Percentiles rank a stretch among this genome's conserved stretches.
Conservation (phyloP, 345 rosid genomes). For the Eucalyptus cladocalyx region DNA sequence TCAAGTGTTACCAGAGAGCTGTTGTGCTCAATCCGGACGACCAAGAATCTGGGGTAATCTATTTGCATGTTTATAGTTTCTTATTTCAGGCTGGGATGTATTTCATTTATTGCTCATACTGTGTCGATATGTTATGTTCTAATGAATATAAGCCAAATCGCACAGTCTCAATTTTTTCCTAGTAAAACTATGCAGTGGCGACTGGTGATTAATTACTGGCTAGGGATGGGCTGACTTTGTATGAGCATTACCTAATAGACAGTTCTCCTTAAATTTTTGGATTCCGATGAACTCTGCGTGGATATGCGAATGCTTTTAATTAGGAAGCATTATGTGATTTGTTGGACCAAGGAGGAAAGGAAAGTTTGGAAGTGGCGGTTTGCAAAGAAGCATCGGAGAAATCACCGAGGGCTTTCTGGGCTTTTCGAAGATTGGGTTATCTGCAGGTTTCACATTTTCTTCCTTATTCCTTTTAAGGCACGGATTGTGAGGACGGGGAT, state of each 20-base stretch:
- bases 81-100: neutral
- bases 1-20: slow-evolving; percentile 90
- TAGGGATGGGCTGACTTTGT: neutral
- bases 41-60: slow-evolving; percentile 46
- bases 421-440: slow-evolving; percentile 73
- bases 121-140: neutral
- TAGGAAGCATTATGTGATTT: slow-evolving; percentile 78
- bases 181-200: neutral
- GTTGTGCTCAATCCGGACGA: slow-evolving; percentile 55
- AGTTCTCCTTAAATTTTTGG: neutral
- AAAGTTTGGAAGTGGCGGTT: slow-evolving; percentile 51
- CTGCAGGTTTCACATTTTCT: slow-evolving; percentile 32
- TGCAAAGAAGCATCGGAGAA: slow-evolving; percentile 71
- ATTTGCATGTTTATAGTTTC: neutral
- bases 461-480: neutral
- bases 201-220: neutral
- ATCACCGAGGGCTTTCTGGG: slow-evolving; percentile 96
- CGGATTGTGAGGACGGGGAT: neutral
- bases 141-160: neutral
- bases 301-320: neutral
- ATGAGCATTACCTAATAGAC: neutral
- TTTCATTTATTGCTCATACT: neutral
- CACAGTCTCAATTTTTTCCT: neutral
- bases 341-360: slow-evolving; percentile 61
- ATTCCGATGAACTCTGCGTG: neutral